Conservation (phyloP, 2,329 filamentous ascomycete genomes). For the Endocalyx cinctus region DNA sequence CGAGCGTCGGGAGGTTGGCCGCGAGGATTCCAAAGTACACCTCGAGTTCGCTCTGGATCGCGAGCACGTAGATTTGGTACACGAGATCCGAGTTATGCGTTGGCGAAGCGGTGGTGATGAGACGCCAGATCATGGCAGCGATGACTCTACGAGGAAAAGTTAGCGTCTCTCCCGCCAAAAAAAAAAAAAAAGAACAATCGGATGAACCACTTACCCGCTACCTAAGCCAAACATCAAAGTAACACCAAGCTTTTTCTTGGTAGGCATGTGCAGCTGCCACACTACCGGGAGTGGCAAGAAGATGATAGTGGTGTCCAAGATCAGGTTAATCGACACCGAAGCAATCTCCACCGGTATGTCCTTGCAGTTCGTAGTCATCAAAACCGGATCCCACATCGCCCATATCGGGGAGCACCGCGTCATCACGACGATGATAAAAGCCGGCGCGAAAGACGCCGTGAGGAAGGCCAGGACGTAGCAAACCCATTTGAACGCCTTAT, state of each 20-base stretch:
- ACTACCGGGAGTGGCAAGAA: constrained; percentile 4
- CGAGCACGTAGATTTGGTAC: too few relatives aligned
- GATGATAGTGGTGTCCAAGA: constrained; percentile 3
- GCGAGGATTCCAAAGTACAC: too few relatives aligned
- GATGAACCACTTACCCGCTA: constrained; percentile 2
- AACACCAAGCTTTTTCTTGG: constrained; percentile 4
- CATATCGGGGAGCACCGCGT: constrained; percentile 5
- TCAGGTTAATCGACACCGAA: constrained; percentile 3
- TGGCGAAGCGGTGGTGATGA: too few relatives aligned
- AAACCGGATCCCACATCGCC: constrained; percentile 6
- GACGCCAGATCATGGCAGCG: too few relatives aligned
- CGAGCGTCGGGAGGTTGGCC: too few relatives aligned
- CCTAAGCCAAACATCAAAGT: constrained; percentile 5
- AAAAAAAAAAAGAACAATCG: background rate
- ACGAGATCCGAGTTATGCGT: too few relatives aligned
- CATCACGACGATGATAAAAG: constrained; percentile 5
- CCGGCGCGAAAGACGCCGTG: background rate
- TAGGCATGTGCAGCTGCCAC: constrained; percentile 6
- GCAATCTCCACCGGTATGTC: constrained; percentile 2
- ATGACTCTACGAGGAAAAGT: too few relatives aligned
- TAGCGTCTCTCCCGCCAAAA: too few relatives aligned
- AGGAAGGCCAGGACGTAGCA: constrained; percentile 3
- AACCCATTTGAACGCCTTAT: constrained; percentile 1
- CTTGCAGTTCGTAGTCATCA: constrained; percentile 4
- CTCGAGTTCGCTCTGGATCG: too few relatives aligned